Evolutionary conservation across 345 rosid genomes (phyloP).

Genomic region (Euphorbia tirucalli): DNA sequence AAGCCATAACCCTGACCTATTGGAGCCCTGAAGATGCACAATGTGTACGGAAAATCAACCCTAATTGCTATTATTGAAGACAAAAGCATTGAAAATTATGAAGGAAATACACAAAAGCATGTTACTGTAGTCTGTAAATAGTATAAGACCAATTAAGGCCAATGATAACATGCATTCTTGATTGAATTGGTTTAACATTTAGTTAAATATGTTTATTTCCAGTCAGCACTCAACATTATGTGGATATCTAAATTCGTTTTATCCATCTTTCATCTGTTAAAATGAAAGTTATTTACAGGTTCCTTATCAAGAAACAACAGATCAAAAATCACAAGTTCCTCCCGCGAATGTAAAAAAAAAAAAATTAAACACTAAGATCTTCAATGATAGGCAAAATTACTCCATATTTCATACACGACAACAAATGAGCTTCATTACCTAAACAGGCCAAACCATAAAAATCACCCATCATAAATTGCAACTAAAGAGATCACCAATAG

Average conservation of each 20-base stretch:
- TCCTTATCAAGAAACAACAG: background rate
- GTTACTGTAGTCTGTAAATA: background rate
- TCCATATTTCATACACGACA: too few relatives aligned
- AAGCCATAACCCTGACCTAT: slow-evolving; percentile 92
- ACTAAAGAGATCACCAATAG: background rate
- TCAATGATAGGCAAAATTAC: background rate
- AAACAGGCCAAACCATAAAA: too few relatives aligned
- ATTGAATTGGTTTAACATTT: too few relatives aligned
- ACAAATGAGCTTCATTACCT: too few relatives aligned
- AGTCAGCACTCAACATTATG: too few relatives aligned
- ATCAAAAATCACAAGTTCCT: background rate
- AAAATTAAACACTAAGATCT: background rate
- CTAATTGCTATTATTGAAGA: background rate
- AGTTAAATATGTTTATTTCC: too few relatives aligned
- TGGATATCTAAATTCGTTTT: background rate
- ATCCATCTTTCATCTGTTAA: background rate
- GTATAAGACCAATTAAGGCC: background rate
- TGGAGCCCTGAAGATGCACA: slow-evolving; percentile 52
- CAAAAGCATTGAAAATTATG: background rate
- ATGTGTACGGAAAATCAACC: slow-evolving; percentile 13
- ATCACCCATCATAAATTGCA: background rate
- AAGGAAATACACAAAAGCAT: background rate
- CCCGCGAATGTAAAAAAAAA: background rate
- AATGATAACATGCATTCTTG: background rate
- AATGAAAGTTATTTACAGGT: background rate